Conservation (phyloP, 331 rosid genomes). For the Spiraea crenata region DNA sequence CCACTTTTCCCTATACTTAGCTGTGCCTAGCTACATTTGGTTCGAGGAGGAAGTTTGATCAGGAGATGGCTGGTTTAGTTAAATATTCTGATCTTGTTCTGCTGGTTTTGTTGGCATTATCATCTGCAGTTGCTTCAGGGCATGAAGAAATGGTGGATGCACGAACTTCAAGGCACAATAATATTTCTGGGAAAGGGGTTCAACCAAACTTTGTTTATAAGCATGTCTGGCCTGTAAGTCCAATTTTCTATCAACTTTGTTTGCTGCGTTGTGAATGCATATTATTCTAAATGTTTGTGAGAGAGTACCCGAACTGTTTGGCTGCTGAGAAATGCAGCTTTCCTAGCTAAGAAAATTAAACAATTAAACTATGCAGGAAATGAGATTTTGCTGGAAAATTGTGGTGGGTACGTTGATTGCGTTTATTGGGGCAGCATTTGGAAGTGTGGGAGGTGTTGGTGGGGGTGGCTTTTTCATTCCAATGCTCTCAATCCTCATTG, state of each 20-base stretch:
- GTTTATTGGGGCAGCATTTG: conserved; percentile 41
- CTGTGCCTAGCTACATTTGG: neutral
- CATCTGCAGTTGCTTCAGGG: conserved; percentile 6
- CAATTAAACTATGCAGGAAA: conserved; percentile 20
- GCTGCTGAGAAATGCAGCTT: neutral
- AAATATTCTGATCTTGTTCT: neutral
- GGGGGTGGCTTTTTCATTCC: conserved; percentile 46
- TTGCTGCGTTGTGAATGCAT: neutral
- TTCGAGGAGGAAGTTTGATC: neutral
- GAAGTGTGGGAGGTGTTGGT: conserved; percentile 49
- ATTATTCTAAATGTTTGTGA: too few species aligned
- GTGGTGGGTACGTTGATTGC: conserved; percentile 29
- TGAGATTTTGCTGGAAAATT: conserved; percentile 34
- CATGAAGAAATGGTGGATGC: neutral
- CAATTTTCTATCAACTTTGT: neutral
- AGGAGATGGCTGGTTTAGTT: neutral
- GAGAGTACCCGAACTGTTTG: neutral
- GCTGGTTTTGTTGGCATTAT: conserved; percentile 2
- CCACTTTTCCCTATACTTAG: neutral
- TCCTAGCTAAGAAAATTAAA: neutral
- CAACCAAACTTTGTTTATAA: neutral
- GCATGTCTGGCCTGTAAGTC: conserved; percentile 22
- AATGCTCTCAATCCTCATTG: conserved; percentile 45
- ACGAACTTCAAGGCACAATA: neutral
- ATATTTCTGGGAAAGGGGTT: neutral